Conservation (phyloP, 176 grass and related monocot genomes). For the Otatea glauca region DNA sequence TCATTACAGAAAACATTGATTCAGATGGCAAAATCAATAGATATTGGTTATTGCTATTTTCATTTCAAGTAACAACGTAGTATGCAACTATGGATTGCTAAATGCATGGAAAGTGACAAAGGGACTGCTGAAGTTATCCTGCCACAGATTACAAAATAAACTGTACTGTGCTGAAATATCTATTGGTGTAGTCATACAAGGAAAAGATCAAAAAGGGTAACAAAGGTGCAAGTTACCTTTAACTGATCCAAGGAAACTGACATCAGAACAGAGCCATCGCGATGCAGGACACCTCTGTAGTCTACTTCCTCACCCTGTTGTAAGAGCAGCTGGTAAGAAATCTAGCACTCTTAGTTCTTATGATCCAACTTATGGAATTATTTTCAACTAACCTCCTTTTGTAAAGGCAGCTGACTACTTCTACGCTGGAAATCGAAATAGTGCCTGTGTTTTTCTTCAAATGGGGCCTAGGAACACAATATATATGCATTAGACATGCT, state of each 20-base stretch:
- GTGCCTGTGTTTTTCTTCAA: conserved; percentile 93
- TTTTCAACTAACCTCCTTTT: conserved; percentile 78
- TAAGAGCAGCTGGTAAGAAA: conserved; percentile 38
- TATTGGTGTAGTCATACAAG: conserved; percentile 3
- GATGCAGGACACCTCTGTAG: conserved; percentile 96
- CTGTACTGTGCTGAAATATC: not conserved
- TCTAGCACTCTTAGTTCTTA: conserved; percentile 23
- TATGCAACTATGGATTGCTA: conserved; percentile 8
- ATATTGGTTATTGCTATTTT: not conserved
- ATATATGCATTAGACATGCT: conserved; percentile 33
- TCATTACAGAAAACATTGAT: conserved; percentile 37
- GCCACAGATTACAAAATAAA: conserved; percentile 29
- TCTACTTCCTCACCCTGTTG: conserved; percentile 84
- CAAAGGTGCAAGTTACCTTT: conserved; percentile 57
- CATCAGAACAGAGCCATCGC: conserved; percentile 98
- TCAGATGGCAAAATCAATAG: conserved; percentile 24
- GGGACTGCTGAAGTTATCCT: not conserved
- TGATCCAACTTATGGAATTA: conserved; percentile 20
- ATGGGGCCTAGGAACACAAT: conserved; percentile 59
- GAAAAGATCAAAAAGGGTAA: not conserved
- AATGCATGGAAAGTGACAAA: conserved; percentile 17
- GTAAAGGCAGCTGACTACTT: conserved; percentile 91
- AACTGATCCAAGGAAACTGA: conserved; percentile 88
- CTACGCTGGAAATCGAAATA: conserved; percentile 97
- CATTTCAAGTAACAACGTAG: conserved; percentile 9